Evolutionary conservation across 768 basidiomycete species (phyloP).

Genomic region (Kwoniella mangroviensis): DNA sequence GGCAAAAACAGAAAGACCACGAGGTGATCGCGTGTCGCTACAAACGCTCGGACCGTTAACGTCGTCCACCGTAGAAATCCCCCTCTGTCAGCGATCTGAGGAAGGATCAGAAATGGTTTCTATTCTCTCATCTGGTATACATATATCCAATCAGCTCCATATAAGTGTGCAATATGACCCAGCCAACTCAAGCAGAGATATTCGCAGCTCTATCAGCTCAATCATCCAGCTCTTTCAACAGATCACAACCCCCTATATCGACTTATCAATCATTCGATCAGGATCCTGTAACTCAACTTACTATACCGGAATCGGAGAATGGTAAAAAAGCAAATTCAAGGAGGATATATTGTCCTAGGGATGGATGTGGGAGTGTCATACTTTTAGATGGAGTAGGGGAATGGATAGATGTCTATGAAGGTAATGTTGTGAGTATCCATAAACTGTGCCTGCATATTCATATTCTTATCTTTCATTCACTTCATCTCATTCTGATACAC

Average conservation of each 20-base stretch:
- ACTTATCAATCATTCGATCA: conserved; percentile 17
- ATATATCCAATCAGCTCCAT: neutral
- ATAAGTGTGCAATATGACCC: conserved; percentile 17
- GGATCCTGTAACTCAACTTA: conserved; percentile 13
- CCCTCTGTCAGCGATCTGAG: too few relatives aligned
- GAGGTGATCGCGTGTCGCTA: neutral
- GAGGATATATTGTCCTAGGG: conserved; percentile 53
- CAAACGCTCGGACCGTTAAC: neutral
- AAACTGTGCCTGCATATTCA: too few relatives aligned
- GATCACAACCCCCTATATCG: conserved; percentile 22
- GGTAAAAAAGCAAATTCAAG: conserved; percentile 19
- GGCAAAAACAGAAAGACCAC: conserved; percentile 3
- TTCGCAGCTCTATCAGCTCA: conserved; percentile 48
- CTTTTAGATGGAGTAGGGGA: conserved; percentile 43
- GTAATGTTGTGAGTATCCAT: conserved; percentile 36
- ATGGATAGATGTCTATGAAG: conserved; percentile 29
- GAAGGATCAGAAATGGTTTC: too few relatives aligned
- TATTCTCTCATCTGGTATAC: too few relatives aligned
- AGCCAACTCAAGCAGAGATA: conserved; percentile 53
- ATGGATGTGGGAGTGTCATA: conserved; percentile 54
- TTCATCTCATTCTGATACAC: neutral
- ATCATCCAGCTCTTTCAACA: conserved; percentile 30
- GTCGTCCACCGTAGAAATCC: too few relatives aligned
- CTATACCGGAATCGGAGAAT: neutral
- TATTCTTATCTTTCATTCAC: neutral